Evolutionary conservation across 1,284 basidiomycete genomes (phyloP), one percentile per base, ranked within the genome.

Genomic region (Fomitopsis pinicola): DNA sequence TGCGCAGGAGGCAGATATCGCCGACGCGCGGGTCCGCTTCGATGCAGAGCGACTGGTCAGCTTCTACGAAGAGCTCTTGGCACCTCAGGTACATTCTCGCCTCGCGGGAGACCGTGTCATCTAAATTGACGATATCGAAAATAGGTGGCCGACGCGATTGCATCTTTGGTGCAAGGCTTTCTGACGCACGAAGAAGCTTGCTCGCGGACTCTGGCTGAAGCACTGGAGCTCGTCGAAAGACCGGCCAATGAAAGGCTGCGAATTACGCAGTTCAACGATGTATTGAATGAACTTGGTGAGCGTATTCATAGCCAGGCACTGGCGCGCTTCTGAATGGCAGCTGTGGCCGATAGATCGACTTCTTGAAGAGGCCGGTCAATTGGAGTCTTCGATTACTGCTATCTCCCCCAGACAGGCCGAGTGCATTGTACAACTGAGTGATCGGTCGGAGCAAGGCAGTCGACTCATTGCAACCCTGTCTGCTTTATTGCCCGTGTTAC

Each of bases 1-100:
- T 2, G 59, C 36, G 4, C 69, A 71, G 42, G 71, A 72, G 55
- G 60, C 62, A 12, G 62, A 69, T 35, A 66, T 72, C 36, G 65
- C 66, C 10, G 69, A 72, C 12, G 63, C 61, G 40, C 65, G 67
- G 7, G 59, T 67, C 8, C 70, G 71, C 2, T 70, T 64, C 53
- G 70, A 71, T 40, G 64, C 67, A 2, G 69, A 71, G 52, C 64
- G 62, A 7, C 42, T 69, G 14, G 30, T 71, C 14, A 60, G 65
- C 3, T 69, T 71, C 59, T 69, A 68, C 38, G 69, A 71, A 15
- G 68, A 71, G 44, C 59, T 72, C 2, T 42, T 58, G 7, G 62
- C 66, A 55, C 52, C 42, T 38, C 22, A 44, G 44, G 66, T 67
- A 42, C 36, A 33, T 40, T 22, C 1, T 38, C 15, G 3, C 48